Conservation (phyloP, 208 protist genomes). For the Trypanosoma melophagium region DNA sequence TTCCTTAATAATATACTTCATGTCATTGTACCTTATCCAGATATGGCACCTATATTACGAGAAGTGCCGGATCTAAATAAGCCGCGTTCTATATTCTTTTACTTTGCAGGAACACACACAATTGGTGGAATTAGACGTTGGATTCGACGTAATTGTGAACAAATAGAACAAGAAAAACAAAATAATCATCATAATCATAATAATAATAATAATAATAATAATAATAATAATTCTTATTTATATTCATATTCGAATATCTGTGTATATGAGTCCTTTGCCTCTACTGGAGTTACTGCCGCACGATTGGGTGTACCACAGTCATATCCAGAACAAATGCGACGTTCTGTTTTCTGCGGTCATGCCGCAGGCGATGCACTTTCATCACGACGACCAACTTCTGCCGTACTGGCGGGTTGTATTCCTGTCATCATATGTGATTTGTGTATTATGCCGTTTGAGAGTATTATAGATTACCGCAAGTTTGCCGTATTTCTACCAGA, state of each 20-base stretch:
- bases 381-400: conserved; percentile 26
- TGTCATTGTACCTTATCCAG: conserved; percentile 30
- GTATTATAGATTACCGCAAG: conserved; percentile 24
- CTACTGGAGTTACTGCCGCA: conserved; percentile 3
- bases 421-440: conserved; percentile 33
- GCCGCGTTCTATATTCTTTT: conserved; percentile 16
- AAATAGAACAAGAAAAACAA: neutral
- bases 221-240: no score
- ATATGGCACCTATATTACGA: conserved; percentile 16
- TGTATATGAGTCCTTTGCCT: conserved; percentile 25
- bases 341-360: conserved; percentile 27
- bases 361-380: conserved; percentile 25
- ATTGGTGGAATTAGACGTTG: conserved; percentile 33
- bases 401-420: conserved; percentile 28
- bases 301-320: conserved; percentile 11
- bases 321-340: conserved; percentile 19
- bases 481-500: conserved; percentile 31
- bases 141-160: conserved; percentile 27
- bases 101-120: conserved; percentile 26
- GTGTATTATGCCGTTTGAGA: conserved; percentile 29
- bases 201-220: no score
- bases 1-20: conserved; percentile 17
- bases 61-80: neutral
- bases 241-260: neutral
- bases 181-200: no score